Base-by-base conservation (phyloP, 805 yeast species). In the Candida endomychidarum region DNA sequence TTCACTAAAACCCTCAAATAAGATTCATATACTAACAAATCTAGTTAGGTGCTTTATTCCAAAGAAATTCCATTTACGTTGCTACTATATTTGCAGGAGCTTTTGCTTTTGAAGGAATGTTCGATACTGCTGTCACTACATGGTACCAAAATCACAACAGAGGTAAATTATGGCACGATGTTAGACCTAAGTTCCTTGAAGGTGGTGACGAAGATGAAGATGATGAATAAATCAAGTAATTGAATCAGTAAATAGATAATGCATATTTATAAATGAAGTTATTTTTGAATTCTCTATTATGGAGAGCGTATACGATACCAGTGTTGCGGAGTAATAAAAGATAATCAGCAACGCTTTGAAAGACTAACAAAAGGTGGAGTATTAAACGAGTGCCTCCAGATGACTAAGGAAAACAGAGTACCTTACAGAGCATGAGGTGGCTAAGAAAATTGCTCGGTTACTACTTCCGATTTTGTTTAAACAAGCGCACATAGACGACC, bases 31-130 rank as follows among this genome's bases (percentile, higher is more conserved):
- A 46, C 50, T 45, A 44, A 41, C 48, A 23, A 14, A 12, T 34
- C 18, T 38, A 42, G 42, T 39, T 43, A 18, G 40, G 49, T 41
- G 46, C 51, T 43, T 50, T 60, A 41, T 82, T 86, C 78, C 87
- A 87, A 78, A 86, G 96, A 78, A 90, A 91, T 80, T 78, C 97
- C 34, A 74, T 84, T 48, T 87, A 77, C 67, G 96, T 90, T 47
- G 86, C 87, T 50, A 73, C 93, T 47, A 74, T 90, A 46, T 83
- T 90, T 53, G 83, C 80, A 37, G 80, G 86, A 56, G 89, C 97
- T 34, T 90, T 90, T 60, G 80, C 81, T 48, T 88, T 89, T 78
- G 91, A 87, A 72, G 82, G 81, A 37, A 73, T 74, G 57, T 84
- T 84, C 52, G 93, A 86, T 60, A 61, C 66, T 46, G 81, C 75